These are phyloP conservation scores for Trametopsis cervina DNA, from an alignment of 768 basidiomycete genomes.

Conservation along the genomic window DNA sequence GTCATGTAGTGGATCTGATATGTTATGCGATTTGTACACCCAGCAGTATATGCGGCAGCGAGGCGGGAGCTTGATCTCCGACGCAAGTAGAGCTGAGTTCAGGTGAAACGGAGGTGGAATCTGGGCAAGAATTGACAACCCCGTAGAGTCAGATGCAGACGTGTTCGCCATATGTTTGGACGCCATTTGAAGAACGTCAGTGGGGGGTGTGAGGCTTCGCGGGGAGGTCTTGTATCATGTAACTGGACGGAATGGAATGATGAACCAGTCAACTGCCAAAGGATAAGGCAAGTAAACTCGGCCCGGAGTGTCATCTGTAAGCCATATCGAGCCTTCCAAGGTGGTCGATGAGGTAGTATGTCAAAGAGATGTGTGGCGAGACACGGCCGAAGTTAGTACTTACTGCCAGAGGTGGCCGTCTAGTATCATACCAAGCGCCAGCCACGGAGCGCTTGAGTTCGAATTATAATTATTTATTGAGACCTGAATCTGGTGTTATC, in stretches of 20 bases:
- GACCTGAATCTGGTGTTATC: too few species aligned
- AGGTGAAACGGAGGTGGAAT: conserved; percentile 27
- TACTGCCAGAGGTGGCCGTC: too few species aligned
- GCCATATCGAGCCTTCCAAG: neutral
- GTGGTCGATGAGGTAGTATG: neutral
- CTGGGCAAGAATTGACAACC: conserved; percentile 22
- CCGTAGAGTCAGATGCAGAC: conserved; percentile 25
- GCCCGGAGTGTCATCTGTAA: neutral
- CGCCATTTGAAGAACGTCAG: conserved; percentile 16
- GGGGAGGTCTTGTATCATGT: neutral
- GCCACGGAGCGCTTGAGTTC: neutral
- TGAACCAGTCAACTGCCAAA: neutral
- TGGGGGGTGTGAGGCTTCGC: neutral
- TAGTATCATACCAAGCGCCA: too few species aligned
- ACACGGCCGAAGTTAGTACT: too few species aligned
- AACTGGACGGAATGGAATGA: neutral
- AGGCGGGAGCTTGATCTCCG: conserved; percentile 38
- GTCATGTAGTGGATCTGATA: conserved; percentile 27
- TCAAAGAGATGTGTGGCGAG: neutral
- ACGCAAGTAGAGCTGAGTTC: conserved; percentile 38
- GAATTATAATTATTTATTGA: neutral
- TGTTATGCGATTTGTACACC: conserved; percentile 25
- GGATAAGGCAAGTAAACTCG: neutral
- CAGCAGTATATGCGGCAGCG: conserved; percentile 38
- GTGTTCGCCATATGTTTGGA: conserved; percentile 14